Conservation (phyloP, 2,329 filamentous ascomycete species). For the Colletotrichum cereale region DNA sequence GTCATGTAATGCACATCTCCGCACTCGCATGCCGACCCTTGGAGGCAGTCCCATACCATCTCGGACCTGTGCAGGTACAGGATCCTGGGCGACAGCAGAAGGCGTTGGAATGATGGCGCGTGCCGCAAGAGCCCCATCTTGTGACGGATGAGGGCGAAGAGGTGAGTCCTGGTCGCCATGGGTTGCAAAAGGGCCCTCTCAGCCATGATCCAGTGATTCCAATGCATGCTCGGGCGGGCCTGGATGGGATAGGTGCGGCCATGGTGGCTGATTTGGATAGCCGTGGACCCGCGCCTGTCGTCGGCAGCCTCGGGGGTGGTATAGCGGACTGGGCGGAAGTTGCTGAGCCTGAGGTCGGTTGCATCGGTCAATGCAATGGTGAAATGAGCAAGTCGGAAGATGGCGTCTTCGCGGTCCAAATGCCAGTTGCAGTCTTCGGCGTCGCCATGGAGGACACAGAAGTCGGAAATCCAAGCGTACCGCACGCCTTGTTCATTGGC, state of each 20-base stretch:
- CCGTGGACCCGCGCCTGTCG: not conserved
- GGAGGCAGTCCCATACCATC: conserved; percentile 20
- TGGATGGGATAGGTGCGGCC: conserved; percentile 4
- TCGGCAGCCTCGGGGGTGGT: not conserved
- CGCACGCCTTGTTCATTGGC: conserved; percentile 13
- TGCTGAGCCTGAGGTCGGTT: conserved; percentile 11
- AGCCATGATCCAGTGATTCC: not conserved
- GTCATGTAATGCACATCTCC: not conserved
- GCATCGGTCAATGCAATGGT: conserved; percentile 21
- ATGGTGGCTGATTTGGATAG: not conserved
- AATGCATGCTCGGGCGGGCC: conserved; percentile 4
- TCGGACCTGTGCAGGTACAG: conserved; percentile 16
- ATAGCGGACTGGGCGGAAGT: not conserved
- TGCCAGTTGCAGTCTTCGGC: conserved; percentile 18
- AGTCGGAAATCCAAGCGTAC: conserved; percentile 5
- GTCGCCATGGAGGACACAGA: conserved; percentile 22
- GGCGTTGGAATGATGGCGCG: conserved; percentile 7
- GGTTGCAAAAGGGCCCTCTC: not conserved
- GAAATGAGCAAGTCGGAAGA: conserved; percentile 8
- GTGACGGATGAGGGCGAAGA: too few relatives aligned
- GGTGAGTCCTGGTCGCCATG: not conserved
- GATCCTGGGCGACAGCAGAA: conserved; percentile 12
- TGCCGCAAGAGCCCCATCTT: not conserved
- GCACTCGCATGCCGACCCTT: conserved; percentile 18
- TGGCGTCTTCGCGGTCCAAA: conserved; percentile 4